phyloP scores from a whole-genome alignment of 176 grass and related monocot genomes.

The Hyparrhenia diplandra region DNA sequence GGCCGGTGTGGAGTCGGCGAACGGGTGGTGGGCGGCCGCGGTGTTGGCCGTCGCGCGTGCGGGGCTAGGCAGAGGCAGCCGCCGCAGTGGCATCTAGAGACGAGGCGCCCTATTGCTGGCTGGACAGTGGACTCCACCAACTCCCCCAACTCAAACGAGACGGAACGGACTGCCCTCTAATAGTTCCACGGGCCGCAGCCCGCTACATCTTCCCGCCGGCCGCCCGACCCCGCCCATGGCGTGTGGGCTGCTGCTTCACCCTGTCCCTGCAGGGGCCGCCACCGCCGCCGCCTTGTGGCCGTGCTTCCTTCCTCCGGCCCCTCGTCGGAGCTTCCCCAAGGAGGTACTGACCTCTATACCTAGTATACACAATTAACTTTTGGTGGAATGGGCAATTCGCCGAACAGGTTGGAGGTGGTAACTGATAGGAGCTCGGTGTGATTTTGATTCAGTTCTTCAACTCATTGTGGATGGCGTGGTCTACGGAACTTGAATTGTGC shows the following conservation, averaged over 20 bases:
- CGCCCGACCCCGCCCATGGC: conserved; percentile 20
- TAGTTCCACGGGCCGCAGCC: background rate
- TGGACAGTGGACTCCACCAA: background rate
- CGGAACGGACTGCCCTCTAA: background rate
- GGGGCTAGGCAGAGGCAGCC: conserved; percentile 9
- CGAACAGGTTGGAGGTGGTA: background rate
- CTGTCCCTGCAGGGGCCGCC: background rate
- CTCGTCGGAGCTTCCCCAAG: background rate
- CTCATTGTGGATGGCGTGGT: background rate
- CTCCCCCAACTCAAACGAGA: background rate
- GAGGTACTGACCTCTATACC: conserved; percentile 17
- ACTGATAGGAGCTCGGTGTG: background rate
- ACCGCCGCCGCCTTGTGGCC: background rate
- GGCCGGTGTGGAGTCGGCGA: conserved; percentile 24
- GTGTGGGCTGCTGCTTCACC: conserved; percentile 6
- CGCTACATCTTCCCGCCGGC: background rate
- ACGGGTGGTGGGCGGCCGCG: conserved; percentile 27
- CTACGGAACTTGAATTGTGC: background rate
- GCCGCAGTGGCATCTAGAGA: conserved; percentile 31
- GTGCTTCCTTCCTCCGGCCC: background rate
- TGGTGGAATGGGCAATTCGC: conserved; percentile 21
- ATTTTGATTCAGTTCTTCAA: background rate
- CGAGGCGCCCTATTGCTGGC: background rate
- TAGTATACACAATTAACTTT: too few relatives aligned
- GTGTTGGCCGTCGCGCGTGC: conserved; percentile 19